phyloP scores from a whole-genome alignment of 495 filamentous ascomycete genomes.

The Penicillium nucicola region DNA sequence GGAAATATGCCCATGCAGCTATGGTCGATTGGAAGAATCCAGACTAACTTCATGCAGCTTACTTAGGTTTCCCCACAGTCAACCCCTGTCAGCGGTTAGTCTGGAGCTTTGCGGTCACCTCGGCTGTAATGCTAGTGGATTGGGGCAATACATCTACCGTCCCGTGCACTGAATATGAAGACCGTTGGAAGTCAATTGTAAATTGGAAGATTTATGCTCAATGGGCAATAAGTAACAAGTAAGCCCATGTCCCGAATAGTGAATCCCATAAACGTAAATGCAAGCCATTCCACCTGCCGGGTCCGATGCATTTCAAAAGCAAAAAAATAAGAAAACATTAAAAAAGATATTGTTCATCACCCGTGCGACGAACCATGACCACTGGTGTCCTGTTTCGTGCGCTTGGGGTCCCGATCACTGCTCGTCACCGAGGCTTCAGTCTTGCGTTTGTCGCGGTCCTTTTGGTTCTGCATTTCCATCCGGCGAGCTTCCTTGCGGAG shows the following conservation, averaged over 20 bases:
- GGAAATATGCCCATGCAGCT: constrained; percentile 1
- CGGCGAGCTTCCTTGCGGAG: constrained; percentile 78
- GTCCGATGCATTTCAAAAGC: constrained; percentile 10
- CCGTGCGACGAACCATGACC: neutral
- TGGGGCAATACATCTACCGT: no score
- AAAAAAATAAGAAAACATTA: neutral
- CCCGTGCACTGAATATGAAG: no score
- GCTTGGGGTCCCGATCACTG: constrained; percentile 41
- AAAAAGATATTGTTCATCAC: neutral
- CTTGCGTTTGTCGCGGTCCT: constrained; percentile 52
- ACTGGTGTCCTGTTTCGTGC: constrained; percentile 24
- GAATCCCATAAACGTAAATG: constrained; percentile 16
- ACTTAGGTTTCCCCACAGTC: no score
- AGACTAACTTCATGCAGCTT: no score
- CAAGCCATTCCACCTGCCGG: constrained; percentile 13
- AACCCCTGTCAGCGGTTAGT: no score
- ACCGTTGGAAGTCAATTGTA: neutral
- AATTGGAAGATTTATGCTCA: constrained; percentile 2
- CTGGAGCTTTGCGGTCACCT: no score
- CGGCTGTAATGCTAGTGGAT: no score
- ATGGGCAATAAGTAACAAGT: constrained; percentile 21
- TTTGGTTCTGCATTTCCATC: constrained; percentile 50
- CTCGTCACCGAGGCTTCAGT: constrained; percentile 24
- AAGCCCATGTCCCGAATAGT: constrained; percentile 10
- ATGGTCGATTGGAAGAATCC: neutral